Evolutionary conservation across 179 eudicot species (phyloP), one percentile per base, ranked within the genome.

Genomic region (Silene noctiflora): DNA sequence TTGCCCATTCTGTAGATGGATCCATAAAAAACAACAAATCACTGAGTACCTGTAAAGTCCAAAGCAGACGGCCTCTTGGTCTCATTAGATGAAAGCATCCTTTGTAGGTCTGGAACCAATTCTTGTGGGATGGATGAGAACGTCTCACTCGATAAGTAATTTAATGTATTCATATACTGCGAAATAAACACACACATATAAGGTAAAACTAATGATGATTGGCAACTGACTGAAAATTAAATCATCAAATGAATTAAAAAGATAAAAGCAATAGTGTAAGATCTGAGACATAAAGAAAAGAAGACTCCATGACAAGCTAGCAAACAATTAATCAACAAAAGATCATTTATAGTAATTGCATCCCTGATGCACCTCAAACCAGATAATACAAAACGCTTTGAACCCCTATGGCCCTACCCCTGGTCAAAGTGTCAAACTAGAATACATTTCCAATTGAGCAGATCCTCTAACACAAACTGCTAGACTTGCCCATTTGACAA

Each of bases 111-210:
- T 3, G 97, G 86, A 51, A 89, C 92, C 80, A 95, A 83, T 73
- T 93, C 99, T 61, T 87, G 77, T n/a, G 98, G 97, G 74, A 95
- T 87, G 73, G 95, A 86, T 39, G 96, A 89, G 81, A 93, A 93
- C 78, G 98, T 83, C 76, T 87, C 95, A 80, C 94, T 89, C 77
- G 98, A 80, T 74, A 95, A 85, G 84, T 95, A 95, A 62, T 84
- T 89, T 84, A 95, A 81, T 69, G 81, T 88, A 85, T 95, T 95
- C 96, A 90, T 90, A 87, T 93, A 93, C 99, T 95, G 99, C 89
- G 80, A 82, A 80, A 85, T 75, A 27, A 72, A 76, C 74, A 48
- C 29, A 76, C 24, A 53, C 16, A 17, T 1, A 55, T 16, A 53
- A 16, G 14, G 61, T 19, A 59, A 4, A 58, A 58, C 21, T 67